Base-by-base conservation (phyloP, 805 yeast species). In the Sungouiella blattae region DNA sequence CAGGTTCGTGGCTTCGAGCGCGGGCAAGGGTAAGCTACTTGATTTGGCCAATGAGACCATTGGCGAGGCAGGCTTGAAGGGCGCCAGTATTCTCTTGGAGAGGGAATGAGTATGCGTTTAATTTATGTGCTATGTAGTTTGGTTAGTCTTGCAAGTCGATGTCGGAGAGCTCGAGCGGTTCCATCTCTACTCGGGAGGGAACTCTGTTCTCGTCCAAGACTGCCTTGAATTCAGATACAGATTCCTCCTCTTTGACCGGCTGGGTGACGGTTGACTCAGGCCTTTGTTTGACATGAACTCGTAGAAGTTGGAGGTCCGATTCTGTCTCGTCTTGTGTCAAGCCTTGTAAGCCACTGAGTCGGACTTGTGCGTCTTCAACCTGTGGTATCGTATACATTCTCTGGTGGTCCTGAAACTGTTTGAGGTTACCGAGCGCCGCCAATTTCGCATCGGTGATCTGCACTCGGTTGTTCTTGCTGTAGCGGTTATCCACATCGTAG, bases 11-110 rank as follows among this genome's bases (percentile, higher is more conserved):
- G 50, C 66, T 20, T 52, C 69, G 2, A 60, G 65, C 35, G 52
- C 57, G 14, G 56, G 67, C 6, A 56, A 60, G 32, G 57, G 57
- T 26, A 81, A 49, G 66, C 72, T 49, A 72, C 83, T 60, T 52
- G 94, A 50, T 53, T 77, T 41, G 60, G 57, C 86, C 27, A 77
- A 77, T 23, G 46, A 62, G 41, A 74, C 87, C 1, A 73, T 93
- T 6, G 78, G 69, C 25, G 86, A 77, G 6, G 87, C 93, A 1
- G 89, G 88, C 1, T 70, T 93, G 44, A 77, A 79, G 51, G 93
- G 88, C 58, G 87, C 96, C 26, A 81, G 91, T 30, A 61, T 89
- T 5, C 60, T 87, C 31, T 67, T 88, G 22, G 96, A 89, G 43
- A 46, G 38, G 29, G 32, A 27, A 21, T 32, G n/a, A n/a, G n/a